Conservation (phyloP, 2,329 filamentous ascomycete species). For the Byssoonygena ceratinophila region DNA sequence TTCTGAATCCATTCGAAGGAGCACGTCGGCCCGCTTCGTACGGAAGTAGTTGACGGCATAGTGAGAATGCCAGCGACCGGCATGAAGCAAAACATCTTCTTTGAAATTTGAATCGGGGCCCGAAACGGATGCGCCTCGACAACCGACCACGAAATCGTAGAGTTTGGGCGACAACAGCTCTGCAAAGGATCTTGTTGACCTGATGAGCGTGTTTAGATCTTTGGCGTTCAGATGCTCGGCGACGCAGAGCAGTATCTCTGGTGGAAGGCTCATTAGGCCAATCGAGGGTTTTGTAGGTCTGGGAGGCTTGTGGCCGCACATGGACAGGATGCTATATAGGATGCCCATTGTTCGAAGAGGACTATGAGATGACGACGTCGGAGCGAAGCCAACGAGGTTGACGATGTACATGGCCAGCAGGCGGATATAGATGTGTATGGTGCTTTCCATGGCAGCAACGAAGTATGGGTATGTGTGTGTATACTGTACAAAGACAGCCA, state of each 20-base stretch:
- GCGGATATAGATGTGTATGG: neutral
- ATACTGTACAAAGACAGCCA: neutral
- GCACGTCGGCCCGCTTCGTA: slow-evolving; percentile 2
- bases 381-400: neutral
- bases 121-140: neutral
- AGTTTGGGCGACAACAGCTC: slow-evolving; percentile 2
- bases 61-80: slow-evolving; percentile 6
- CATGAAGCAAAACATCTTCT: neutral
- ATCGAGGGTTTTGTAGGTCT: neutral
- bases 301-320: neutral
- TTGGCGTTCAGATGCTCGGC: slow-evolving; percentile 6
- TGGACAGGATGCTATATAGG: slow-evolving; percentile 3
- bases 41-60: slow-evolving; percentile 9
- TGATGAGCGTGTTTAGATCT: slow-evolving; percentile 6
- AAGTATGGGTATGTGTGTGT: too few relatives aligned
- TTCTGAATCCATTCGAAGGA: neutral
- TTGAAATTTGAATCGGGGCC: neutral
- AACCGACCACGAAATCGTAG: slow-evolving; percentile 6
- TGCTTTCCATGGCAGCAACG: neutral
- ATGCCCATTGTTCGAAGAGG: neutral
- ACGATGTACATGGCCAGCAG: slow-evolving; percentile 2
- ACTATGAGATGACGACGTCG: neutral
- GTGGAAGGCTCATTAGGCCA: slow-evolving; percentile 1
- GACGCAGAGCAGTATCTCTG: slow-evolving; percentile 8
- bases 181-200: neutral